Base-by-base conservation (phyloP, 2,329 filamentous ascomycete species). In the Epichloe elymi region DNA sequence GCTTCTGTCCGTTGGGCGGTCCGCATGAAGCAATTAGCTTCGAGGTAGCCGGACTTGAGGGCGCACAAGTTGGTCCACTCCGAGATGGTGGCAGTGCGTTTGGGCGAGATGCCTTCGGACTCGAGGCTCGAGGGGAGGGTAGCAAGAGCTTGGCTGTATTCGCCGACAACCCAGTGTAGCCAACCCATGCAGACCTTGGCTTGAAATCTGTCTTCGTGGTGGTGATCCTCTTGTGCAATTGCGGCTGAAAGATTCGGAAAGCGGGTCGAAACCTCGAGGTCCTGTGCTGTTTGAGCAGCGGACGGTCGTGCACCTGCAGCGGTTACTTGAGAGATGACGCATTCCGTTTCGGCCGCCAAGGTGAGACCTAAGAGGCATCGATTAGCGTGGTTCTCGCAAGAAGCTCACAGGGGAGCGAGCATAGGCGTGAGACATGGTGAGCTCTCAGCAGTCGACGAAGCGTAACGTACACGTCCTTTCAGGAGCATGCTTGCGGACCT, bases 401-500 rank as follows among this genome's bases (percentile, higher is more conserved):
- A 30, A 30, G 12, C 14, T 11, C 41, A 26, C 8, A 30, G 15
- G 4, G 4, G 6, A 15, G 20, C 8, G 40, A 20, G 11, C 4
- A 38, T 20, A 30, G 30, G 15, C 10, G 40, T 15, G 42, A 26
- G 23, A 17, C 3, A 44, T 15, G 4, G 11, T 40, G 38, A 11
- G 35, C 38, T 5, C 3, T 30, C 17, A 20, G 43, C 15, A 46
- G 49, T 42, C 49, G n/a, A 19, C 23, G 20, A 33, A 19, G 17
- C 14, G 39, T 33, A 37, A 63, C 80, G 60, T 83, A 96, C 91
- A 95, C 69, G 80, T 79, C 67, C 87, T 80, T 54, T 86, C 80
- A 40, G 89, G 85, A 60, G 89, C 87, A 76, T 98, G 91, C 69
- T 98, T 97, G 63, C 85, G 86, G 62, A 97, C 79, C 70, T 98